Percentiles rank a stretch among this genome's conserved stretches.
phyloP scores from a whole-genome alignment of 371 early-diverging fungal genomes.

The Nematocida sp. region DNA sequence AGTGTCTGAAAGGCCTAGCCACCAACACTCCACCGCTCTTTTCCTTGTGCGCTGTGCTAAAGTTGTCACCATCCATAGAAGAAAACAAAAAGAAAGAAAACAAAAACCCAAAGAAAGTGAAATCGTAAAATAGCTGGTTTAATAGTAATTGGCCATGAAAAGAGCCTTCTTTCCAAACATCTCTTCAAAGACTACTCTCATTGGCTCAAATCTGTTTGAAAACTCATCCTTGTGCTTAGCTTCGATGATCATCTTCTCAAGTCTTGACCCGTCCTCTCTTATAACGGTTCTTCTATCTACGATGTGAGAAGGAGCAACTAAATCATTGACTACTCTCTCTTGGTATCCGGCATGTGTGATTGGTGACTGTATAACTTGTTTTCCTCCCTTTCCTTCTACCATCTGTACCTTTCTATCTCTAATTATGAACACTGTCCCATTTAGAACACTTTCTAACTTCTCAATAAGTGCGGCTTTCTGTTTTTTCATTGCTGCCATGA shows the following conservation, averaged over 20 bases:
- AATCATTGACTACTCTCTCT: conserved; percentile 40
- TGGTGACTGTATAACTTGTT: conserved; percentile 7
- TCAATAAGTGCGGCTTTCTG: neutral
- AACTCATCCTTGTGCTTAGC: conserved; percentile 18
- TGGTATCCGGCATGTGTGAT: conserved; percentile 46
- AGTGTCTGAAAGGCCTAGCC: neutral
- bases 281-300: conserved; percentile 56
- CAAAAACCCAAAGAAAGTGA: conserved; percentile 19
- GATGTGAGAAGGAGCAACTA: conserved; percentile 45
- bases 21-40: neutral
- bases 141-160: conserved; percentile 63
- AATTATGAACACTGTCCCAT: conserved; percentile 46
- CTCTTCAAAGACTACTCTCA: conserved; percentile 51
- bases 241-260: conserved; percentile 55
- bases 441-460: conserved; percentile 9
- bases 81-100: conserved; percentile 38
- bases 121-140: conserved; percentile 9
- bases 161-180: conserved; percentile 59
- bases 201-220: conserved; percentile 56
- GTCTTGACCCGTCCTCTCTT: conserved; percentile 46
- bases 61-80: conserved; percentile 22
- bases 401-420: conserved; percentile 24
- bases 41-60: neutral
- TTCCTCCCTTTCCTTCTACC: conserved; percentile 29
- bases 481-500: conserved; percentile 21